Evolutionary conservation across 345 rosid species (phyloP).

Genomic region (Populus tremula): DNA sequence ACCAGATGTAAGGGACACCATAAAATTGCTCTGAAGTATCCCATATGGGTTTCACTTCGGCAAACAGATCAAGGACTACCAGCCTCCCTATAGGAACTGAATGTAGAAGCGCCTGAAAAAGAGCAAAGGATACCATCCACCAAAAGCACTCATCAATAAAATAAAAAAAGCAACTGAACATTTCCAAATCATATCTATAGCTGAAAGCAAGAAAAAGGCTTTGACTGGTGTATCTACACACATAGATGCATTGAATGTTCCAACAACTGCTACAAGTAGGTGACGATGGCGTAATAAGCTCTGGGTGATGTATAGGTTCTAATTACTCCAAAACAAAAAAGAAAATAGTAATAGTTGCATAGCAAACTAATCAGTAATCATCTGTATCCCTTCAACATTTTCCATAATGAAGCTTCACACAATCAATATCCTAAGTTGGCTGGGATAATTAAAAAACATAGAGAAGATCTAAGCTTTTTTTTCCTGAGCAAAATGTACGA

Average conservation of each 20-base stretch:
- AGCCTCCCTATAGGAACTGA: slow-evolving; percentile 69
- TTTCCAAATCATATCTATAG: not conserved
- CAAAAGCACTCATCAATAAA: not conserved
- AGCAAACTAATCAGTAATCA: not conserved
- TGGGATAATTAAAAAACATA: not conserved
- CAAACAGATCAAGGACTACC: slow-evolving; percentile 70
- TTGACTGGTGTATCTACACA: too few species aligned
- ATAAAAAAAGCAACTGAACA: slow-evolving; percentile 4
- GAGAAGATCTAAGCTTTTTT: not conserved
- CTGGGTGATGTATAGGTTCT: not conserved
- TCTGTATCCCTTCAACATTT: not conserved
- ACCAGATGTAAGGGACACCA: slow-evolving; percentile 80
- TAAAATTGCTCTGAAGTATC: slow-evolving; percentile 58
- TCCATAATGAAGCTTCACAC: not conserved
- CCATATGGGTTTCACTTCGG: slow-evolving; percentile 77
- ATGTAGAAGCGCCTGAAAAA: slow-evolving; percentile 61
- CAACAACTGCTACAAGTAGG: too few species aligned
- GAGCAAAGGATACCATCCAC: not conserved
- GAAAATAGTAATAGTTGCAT: not conserved
- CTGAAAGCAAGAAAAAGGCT: too few species aligned
- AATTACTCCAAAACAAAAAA: not conserved
- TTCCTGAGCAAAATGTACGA: not conserved
- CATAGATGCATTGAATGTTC: too few species aligned
- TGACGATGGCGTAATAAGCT: too few species aligned
- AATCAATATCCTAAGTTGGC: not conserved